Evolutionary conservation across 306 rosid species (phyloP).

Genomic region (Pyrus pyrifolia): DNA sequence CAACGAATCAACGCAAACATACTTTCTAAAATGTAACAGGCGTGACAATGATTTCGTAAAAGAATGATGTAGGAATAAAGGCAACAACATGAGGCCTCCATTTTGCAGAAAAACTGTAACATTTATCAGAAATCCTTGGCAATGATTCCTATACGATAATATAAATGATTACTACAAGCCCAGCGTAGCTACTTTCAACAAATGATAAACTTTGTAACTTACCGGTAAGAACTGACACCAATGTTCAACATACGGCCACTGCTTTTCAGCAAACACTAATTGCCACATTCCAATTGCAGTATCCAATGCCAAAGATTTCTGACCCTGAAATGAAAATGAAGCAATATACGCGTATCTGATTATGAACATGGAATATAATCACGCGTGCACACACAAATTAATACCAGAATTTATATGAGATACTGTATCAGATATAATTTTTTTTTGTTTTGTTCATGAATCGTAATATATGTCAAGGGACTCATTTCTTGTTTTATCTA

Average conservation of each 20-base stretch:
- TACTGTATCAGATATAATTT: neutral
- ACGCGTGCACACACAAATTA: neutral
- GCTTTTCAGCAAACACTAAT: slow-evolving; percentile 91
- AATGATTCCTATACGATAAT: neutral
- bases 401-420: neutral
- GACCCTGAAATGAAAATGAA: slow-evolving; percentile 62
- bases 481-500: neutral
- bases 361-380: neutral
- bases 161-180: neutral
- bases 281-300: slow-evolving; percentile 99
- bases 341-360: neutral
- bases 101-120: neutral
- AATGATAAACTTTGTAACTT: neutral
- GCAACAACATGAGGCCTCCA: neutral
- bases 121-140: neutral
- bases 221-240: slow-evolving; percentile 99
- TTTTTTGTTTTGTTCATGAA: too few relatives aligned
- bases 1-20: neutral
- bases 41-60: neutral
- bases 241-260: slow-evolving; percentile 92
- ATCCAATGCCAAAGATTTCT: slow-evolving; percentile 95
- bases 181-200: neutral
- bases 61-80: neutral
- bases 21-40: neutral
- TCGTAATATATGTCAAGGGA: neutral